A percentile compares a stretch with the other conserved stretches of the same genome.
These are phyloP conservation scores for Mycosarcoma maydis DNA, from an alignment of 1,284 basidiomycete genomes.

Conservation along the genomic window DNA sequence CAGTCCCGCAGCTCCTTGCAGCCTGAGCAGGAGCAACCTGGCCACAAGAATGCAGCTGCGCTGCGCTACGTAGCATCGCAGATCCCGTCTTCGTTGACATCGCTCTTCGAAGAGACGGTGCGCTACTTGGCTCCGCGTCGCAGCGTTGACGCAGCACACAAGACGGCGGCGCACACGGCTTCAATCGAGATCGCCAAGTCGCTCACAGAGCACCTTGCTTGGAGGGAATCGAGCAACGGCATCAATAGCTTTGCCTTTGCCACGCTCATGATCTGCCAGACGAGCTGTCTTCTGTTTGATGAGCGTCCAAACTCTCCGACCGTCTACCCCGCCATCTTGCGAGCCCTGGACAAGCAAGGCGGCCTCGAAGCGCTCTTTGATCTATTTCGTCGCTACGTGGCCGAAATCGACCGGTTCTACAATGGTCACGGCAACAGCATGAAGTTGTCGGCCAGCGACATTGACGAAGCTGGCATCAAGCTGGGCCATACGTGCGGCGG, in stretches of 20 bases:
- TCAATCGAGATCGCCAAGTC: slow-evolving; percentile 78
- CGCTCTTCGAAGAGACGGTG: slow-evolving; percentile 90
- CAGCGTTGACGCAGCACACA: slow-evolving; percentile 79
- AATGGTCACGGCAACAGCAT: slow-evolving; percentile 66
- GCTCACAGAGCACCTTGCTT: slow-evolving; percentile 77
- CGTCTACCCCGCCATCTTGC: slow-evolving; percentile 82
- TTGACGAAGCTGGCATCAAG: slow-evolving; percentile 50
- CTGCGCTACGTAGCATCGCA: slow-evolving; percentile 83
- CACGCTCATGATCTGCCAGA: slow-evolving; percentile 80
- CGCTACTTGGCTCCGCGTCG: slow-evolving; percentile 84
- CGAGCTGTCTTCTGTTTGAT: slow-evolving; percentile 81
- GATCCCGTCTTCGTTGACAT: slow-evolving; percentile 79
- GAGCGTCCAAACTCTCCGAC: slow-evolving; percentile 71
- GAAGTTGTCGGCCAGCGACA: slow-evolving; percentile 19
- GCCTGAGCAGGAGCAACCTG: slow-evolving; percentile 25
- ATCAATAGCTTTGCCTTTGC: slow-evolving; percentile 66
- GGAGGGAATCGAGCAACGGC: slow-evolving; percentile 72
- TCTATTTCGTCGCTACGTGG: slow-evolving; percentile 73
- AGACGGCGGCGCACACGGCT: slow-evolving; percentile 78
- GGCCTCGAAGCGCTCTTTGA: slow-evolving; percentile 78
- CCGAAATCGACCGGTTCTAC: slow-evolving; percentile 73
- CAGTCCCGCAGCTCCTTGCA: slow-evolving; percentile 12
- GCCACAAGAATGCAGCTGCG: slow-evolving; percentile 44
- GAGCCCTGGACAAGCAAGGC: slow-evolving; percentile 77
- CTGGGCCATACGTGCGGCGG: slow-evolving; percentile 79